These are phyloP conservation scores for Mycena belliarum DNA, from an alignment of 768 basidiomycete species.

Conservation along the genomic window DNA sequence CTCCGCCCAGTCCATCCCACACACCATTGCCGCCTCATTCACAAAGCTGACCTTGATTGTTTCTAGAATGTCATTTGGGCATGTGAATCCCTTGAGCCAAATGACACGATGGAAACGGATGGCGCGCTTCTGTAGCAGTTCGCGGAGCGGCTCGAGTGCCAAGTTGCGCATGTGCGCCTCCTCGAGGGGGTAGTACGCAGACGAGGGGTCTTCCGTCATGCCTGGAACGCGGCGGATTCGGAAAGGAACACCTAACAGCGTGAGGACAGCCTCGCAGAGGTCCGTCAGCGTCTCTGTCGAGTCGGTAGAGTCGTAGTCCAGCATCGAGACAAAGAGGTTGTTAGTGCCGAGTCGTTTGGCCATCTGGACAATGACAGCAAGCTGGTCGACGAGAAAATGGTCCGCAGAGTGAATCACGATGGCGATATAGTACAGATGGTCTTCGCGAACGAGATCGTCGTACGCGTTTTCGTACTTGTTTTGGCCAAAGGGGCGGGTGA, in stretches of 20 bases:
- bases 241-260: slow-evolving; percentile 90
- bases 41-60: slow-evolving; percentile 87
- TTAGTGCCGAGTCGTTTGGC: slow-evolving; percentile 85
- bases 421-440: slow-evolving; percentile 91
- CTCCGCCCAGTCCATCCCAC: slow-evolving; percentile 99
- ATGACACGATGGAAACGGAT: slow-evolving; percentile 90
- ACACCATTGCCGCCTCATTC: slow-evolving; percentile 97
- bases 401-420: slow-evolving; percentile 97
- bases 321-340: slow-evolving; percentile 95
- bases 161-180: slow-evolving; percentile 94
- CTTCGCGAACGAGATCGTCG: slow-evolving; percentile 81
- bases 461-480: slow-evolving; percentile 85
- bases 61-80: slow-evolving; percentile 96
- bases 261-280: slow-evolving; percentile 93
- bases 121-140: slow-evolving; percentile 72
- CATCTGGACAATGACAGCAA: slow-evolving; percentile 96
- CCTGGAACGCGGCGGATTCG: slow-evolving; percentile 88
- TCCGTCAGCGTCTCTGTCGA: slow-evolving; percentile 94
- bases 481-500: slow-evolving; percentile 93
- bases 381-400: slow-evolving; percentile 98
- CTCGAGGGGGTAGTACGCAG: slow-evolving; percentile 94
- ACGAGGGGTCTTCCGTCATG: slow-evolving; percentile 87
- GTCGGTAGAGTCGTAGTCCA: slow-evolving; percentile 95
- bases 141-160: slow-evolving; percentile 86
- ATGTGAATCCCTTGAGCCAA: slow-evolving; percentile 99